phyloP scores from a whole-genome alignment of 176 grass and related monocot species.

The Cocos nucifera region DNA sequence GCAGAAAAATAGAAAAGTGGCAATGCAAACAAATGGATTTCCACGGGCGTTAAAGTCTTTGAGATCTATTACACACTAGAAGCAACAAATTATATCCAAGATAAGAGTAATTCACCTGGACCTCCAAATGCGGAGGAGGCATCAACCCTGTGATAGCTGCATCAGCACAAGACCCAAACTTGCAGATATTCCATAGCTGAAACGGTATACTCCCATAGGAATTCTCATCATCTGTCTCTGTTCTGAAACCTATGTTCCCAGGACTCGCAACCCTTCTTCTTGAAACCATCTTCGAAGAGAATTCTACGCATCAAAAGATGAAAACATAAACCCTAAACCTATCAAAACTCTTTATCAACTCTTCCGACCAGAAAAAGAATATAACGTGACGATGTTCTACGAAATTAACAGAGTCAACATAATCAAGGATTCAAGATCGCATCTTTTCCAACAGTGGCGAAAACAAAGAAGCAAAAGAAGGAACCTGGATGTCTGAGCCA shows the following conservation, averaged over 20 bases:
- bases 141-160: slow-evolving; percentile 76
- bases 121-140: slow-evolving; percentile 79
- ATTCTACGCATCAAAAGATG: slow-evolving; percentile 25
- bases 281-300: slow-evolving; percentile 67
- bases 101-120: slow-evolving; percentile 47
- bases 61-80: too few species aligned
- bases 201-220: slow-evolving; percentile 55
- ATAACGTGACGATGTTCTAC: too few species aligned
- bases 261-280: slow-evolving; percentile 31
- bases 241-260: slow-evolving; percentile 64
- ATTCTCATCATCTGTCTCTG: slow-evolving; percentile 31
- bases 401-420: too few species aligned
- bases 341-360: too few species aligned
- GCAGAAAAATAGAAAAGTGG: too few species aligned
- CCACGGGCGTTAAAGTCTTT: too few species aligned
- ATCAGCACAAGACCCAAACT: slow-evolving; percentile 72
- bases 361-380: too few species aligned
- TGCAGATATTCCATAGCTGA: slow-evolving; percentile 80
- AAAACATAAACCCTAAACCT: slow-evolving; percentile 1
- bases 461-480: background rate
- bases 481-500: slow-evolving; percentile 68
- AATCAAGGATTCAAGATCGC: too few species aligned
- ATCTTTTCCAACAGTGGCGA: background rate
- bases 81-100: too few species aligned
- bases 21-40: too few species aligned